These are phyloP conservation scores for Nitzschia inconspicua DNA, from an alignment of 108 stramenopile species.

Conservation along the genomic window DNA sequence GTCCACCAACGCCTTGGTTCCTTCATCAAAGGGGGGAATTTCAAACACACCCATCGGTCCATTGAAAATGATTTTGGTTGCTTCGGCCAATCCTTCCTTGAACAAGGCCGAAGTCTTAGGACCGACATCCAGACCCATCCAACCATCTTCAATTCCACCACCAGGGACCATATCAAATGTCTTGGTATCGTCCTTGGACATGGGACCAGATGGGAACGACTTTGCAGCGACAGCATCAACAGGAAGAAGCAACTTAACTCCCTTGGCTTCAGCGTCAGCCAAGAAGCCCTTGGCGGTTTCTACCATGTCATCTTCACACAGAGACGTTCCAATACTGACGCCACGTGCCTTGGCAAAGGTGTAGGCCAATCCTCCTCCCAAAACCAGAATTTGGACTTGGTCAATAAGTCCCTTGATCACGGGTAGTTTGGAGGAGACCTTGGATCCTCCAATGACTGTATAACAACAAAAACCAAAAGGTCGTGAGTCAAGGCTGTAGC, in stretches of 20 bases:
- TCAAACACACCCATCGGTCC: constrained; percentile 99
- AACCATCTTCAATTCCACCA: constrained; percentile 83
- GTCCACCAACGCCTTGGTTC: constrained; percentile 85
- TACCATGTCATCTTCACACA: constrained; percentile 91
- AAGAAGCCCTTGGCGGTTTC: constrained; percentile 84
- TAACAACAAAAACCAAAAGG: neutral
- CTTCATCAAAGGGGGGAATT: constrained; percentile 81
- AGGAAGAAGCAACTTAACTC: constrained; percentile 82
- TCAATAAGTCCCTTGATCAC: constrained; percentile 89
- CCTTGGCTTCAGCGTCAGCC: constrained; percentile 54
- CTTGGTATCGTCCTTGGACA: constrained; percentile 56
- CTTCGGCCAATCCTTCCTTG: constrained; percentile 50
- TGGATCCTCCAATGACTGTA: constrained; percentile 95
- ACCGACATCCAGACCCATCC: constrained; percentile 98
- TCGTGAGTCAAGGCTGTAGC: neutral
- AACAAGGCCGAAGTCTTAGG: constrained; percentile 73
- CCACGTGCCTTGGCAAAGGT: constrained; percentile 95
- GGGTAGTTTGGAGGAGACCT: constrained; percentile 95
- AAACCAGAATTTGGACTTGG: constrained; percentile 84
- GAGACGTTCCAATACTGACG: constrained; percentile 65
- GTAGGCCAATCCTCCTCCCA: constrained; percentile 97
- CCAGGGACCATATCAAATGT: constrained; percentile 54
- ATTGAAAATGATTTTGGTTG: constrained; percentile 90
- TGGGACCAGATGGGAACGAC: constrained; percentile 40
- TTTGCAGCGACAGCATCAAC: constrained; percentile 84